Percentiles rank a stretch among this genome's conserved stretches.
Evolutionary conservation across 2,329 filamentous ascomycete genomes (phyloP).

Genomic region (Aspergillus phoenicis): DNA sequence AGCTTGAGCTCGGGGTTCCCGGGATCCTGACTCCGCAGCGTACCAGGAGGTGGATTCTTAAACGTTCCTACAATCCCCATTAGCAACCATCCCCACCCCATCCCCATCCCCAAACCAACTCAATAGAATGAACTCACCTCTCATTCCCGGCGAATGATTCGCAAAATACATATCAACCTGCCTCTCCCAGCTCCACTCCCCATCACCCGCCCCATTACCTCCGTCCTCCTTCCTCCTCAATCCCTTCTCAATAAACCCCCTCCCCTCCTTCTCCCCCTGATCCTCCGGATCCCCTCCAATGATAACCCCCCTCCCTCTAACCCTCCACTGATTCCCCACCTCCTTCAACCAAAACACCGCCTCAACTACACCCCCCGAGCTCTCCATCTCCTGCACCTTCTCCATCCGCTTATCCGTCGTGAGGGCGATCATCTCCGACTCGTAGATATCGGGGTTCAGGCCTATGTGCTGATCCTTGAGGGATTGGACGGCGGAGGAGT

Average conservation of each 20-base stretch:
- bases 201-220: constrained; percentile 33
- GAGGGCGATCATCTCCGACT: constrained; percentile 77
- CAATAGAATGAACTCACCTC: constrained; percentile 57
- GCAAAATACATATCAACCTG: constrained; percentile 89
- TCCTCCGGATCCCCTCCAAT: constrained; percentile 57
- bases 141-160: constrained; percentile 78
- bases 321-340: constrained; percentile 76
- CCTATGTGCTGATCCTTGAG: constrained; percentile 45
- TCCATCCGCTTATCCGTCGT: constrained; percentile 89
- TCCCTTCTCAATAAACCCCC: constrained; percentile 43
- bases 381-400: constrained; percentile 74
- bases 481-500: constrained; percentile 73
- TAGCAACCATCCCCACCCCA: background rate
- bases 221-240: constrained; percentile 39
- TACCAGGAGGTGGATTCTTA: constrained; percentile 70
- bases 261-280: constrained; percentile 58
- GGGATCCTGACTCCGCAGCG: constrained; percentile 57
- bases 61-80: constrained; percentile 59
- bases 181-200: constrained; percentile 72
- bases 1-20: constrained; percentile 49
- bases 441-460: constrained; percentile 68
- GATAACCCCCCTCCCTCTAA: constrained; percentile 75
- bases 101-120: no score
- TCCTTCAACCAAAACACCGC: constrained; percentile 79
- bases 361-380: constrained; percentile 72